Evolutionary conservation across 2,329 filamentous ascomycete genomes (phyloP).

Genomic region (Hypoxylon sp.): DNA sequence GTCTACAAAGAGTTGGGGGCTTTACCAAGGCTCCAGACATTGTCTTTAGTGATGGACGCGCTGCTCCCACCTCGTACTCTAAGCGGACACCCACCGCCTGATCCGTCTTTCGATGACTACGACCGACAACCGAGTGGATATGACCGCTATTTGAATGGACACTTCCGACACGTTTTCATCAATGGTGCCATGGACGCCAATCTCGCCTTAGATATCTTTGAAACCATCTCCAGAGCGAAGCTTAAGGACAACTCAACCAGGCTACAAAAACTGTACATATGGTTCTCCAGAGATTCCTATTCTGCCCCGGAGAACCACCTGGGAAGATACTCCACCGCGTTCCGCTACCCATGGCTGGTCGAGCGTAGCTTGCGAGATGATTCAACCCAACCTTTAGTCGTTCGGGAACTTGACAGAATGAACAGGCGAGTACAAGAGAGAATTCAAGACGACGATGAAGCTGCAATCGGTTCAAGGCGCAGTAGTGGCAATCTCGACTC

Average conservation of each 20-base stretch:
- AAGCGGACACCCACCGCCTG: background rate
- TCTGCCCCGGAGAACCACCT: background rate
- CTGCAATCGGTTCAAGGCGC: too few relatives aligned
- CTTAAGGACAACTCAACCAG: background rate
- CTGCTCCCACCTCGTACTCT: background rate
- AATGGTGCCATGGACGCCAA: slow-evolving; percentile 7
- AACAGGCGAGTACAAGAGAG: background rate
- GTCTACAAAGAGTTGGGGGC: slow-evolving; percentile 9
- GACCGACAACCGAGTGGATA: background rate
- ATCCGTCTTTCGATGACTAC: background rate
- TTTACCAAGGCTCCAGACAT: slow-evolving; percentile 15
- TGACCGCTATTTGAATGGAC: background rate
- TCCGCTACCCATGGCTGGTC: slow-evolving; percentile 17
- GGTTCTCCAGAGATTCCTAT: background rate
- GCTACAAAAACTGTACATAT: slow-evolving; percentile 5
- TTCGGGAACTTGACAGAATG: background rate
- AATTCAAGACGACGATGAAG: too few relatives aligned
- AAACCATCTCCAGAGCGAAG: background rate
- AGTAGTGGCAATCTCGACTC: background rate
- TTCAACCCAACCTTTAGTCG: background rate
- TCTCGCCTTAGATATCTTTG: slow-evolving; percentile 15
- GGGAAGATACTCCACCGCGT: background rate
- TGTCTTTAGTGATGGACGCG: slow-evolving; percentile 1
- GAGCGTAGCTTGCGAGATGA: background rate
- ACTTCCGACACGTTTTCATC: slow-evolving; percentile 9